Evolutionary conservation across 1,284 basidiomycete species (phyloP), one percentile per base, ranked within the genome.

Genomic region (Ceratobasidium papillatum): DNA sequence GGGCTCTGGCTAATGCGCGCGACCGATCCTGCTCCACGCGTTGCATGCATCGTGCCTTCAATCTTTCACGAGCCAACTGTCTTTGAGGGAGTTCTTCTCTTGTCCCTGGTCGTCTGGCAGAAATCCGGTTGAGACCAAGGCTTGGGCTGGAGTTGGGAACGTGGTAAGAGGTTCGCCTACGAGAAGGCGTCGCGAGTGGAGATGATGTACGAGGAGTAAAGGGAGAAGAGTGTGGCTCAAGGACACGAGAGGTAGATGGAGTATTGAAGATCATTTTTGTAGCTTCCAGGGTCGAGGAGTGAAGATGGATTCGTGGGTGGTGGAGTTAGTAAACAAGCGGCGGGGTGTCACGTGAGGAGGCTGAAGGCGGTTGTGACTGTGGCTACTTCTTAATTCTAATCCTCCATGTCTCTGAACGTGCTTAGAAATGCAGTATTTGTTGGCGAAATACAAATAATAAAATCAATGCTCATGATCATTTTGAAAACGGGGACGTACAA

Each of bases 41-140:
- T 61, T 72, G 68, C 68, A 72, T 72, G 68, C 68, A 72, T 72
- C 68, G 38, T 5, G 68, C 68, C 32, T 72, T 72, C 43, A 72
- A 56, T 30, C 68, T 72, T 32, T 72, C 68, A 3, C 68, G 68
- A 45, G 68, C 68, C 61, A 72, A 56, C 25, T 72, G 68, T 19
- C 45, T 43, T 59, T 72, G 68, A 36, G 68, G 68, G 2, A 41
- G 30, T 22, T 72, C 68, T 72, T 72, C 68, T 19, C 68, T 56
- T 34, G 36, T 25, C 14, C 47, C 56, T 3, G 68, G 56, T 19
- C 68, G 54, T 36, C 56, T 41, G 27, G 56, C 41, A 12, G 61
- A 63, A 1, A 72, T 72, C 22, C 68, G 22, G 22, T 61, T 72
- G 3, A n/a, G 9, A 12, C 68, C 68, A 17, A 72, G 41, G 43